Base-by-base conservation (phyloP, 2,329 filamentous ascomycete species). In the Pseudogymnoascus sp. region DNA sequence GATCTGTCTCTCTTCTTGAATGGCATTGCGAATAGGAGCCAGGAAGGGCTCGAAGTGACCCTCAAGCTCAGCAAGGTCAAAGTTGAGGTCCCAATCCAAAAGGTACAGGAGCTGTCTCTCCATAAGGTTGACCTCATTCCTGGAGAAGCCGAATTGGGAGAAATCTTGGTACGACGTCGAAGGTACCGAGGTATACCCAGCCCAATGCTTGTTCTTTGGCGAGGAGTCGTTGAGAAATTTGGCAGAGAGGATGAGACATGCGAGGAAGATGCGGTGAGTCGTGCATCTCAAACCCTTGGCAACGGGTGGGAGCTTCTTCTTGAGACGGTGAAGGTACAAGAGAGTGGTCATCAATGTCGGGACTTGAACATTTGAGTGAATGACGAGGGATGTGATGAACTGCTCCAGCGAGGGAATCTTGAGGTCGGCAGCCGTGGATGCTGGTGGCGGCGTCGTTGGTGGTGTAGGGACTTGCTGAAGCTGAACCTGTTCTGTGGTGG, bases 141-240 rank as follows among this genome's bases (percentile, higher is more conserved):
- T 83, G 70, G 87, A 93, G 81, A 99, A 97, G 69, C 92, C 90
- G 71, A 97, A 99, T 71, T 81, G 84, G 72, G 78, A 81, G 64
- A 69, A 72, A 7, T 80, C 77, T 39, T 58, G 57, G 33, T 38
- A 39, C 9, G 86, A 85, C 74, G 81, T 88, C 60, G 83, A 85
- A 65, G 81, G 82, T 68, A 96, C 87, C 70, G 87, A 79, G 63
- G 89, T 96, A 81, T 97, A 99, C 70, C 86, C 88, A 66, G 94
- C 92, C 94, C 94, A 99, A 82, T 99, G 94, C 86, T 97, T 97
- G 85, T 99, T 99, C 86, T 97, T 97, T 65, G 94, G 94, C 11
- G 92, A 97, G 64, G 92, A 96, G 81, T 97, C 94, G 75, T 99
- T 97, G 68, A 97, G 84, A 75, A 97, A 97, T 86, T 99, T 99